Evolutionary conservation across 768 basidiomycete genomes (phyloP), one percentile per base, ranked within the genome.

Genomic region (Tricholoma sp.): DNA sequence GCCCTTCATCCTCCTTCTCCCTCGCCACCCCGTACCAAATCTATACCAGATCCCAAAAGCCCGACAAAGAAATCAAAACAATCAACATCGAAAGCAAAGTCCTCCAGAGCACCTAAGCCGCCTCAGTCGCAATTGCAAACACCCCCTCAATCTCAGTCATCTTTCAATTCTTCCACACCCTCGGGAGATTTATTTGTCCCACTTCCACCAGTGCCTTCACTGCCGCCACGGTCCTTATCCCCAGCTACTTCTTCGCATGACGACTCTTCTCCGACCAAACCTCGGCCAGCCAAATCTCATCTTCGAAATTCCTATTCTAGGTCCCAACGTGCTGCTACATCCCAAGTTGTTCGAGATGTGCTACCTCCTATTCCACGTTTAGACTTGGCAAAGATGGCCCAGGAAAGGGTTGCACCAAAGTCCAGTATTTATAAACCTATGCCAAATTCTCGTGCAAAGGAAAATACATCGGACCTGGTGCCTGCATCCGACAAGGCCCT

Each of bases 141-240:
- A 2, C 77, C 76, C 34, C 77, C 78, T 9, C 67, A 62, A 45
- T 78, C 77, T 29, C 63, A 69, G 2, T 63, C 66, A 36, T 70
- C 71, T 31, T 66, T 68, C 18, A 55, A 58, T 33, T 60, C 65
- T 10, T 67, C 49, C 17, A 62, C 61, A 32, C 63, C 65, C 10
- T 41, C 53, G 3, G 65, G 63, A 41, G 64, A 65, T 9, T 52
- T 54, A 33, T 56, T 52, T 20, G 50, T 36, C 28, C 57, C 60
- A 24, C 51, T 60, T 41, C 57, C 64, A 0, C 58, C 61, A 13
- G 51, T 52, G 6, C 55, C 58, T 17, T 60, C 59, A 33, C 60
- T 65, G 12, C 59, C 67, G n/a, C 53, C 63, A 10, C 65, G 60
- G 28, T 60, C 66, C 8, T 60, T 62, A 12, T 64, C 65, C 39